phyloP scores from a whole-genome alignment of 306 rosid species.

The Boehmeria nivea region DNA sequence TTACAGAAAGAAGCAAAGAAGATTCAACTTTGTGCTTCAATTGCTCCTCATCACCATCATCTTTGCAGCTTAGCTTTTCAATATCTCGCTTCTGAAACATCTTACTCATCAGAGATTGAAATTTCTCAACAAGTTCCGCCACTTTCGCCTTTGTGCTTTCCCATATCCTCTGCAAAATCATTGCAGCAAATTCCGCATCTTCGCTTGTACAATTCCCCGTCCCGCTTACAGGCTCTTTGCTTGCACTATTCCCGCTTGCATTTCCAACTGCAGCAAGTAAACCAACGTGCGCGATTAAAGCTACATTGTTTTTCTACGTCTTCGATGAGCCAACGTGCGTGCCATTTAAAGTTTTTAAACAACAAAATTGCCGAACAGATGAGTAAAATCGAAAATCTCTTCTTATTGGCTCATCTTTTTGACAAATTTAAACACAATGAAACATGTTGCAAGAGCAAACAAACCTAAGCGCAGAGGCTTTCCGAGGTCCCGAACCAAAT shows the following conservation, averaged over 20 bases:
- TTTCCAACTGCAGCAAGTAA: conserved; percentile 20
- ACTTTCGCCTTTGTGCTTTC: conserved; percentile 38
- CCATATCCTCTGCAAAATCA: conserved; percentile 39
- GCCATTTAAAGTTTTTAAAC: too few species aligned
- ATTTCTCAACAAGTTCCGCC: conserved; percentile 40
- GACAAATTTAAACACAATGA: not conserved
- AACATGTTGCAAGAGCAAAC: conserved; percentile 5
- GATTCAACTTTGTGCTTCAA: conserved; percentile 46
- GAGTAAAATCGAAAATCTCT: too few species aligned
- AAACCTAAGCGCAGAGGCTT: conserved; percentile 43
- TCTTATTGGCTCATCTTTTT: too few species aligned
- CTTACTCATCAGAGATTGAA: conserved; percentile 41
- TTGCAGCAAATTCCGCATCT: conserved; percentile 26
- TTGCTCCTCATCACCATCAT: conserved; percentile 10
- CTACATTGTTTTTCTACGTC: too few species aligned
- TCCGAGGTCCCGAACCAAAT: conserved; percentile 33
- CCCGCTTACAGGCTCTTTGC: too few species aligned
- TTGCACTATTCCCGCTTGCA: conserved; percentile 22
- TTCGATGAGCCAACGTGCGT: too few species aligned
- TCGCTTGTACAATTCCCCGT: not conserved
- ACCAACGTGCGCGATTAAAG: not conserved
- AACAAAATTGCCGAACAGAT: too few species aligned
- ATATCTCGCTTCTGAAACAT: conserved; percentile 26
- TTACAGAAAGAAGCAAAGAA: conserved; percentile 46
- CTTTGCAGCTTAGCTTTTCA: conserved; percentile 10